Evolutionary conservation across 139 green algal species (phyloP), one percentile per base, ranked within the genome.

Genomic region (Pleodorina starrii): DNA sequence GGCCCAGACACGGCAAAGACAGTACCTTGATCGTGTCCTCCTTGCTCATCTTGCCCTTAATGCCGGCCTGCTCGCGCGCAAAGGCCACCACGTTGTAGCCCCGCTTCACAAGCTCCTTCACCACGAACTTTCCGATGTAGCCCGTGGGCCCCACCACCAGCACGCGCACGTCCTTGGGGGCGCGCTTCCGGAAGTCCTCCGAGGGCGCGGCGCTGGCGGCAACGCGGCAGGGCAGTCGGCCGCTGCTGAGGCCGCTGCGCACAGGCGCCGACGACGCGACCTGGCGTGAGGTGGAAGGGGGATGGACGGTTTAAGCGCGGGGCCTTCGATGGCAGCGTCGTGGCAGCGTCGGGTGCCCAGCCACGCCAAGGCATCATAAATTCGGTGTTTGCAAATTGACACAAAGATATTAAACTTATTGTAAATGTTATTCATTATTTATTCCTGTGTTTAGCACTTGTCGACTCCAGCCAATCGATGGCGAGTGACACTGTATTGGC

Each of bases 121-220:
- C 93, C 69, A 96, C 94, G 84, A 93, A 95, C 76, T 97, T 96
- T 90, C 98, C 98, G 80, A 99, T 99, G 94, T 99, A 99, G 23
- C 98, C 98, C 0, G 98, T 99, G 44, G 96, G 91, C 1, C 98
- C 98, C 6, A 98, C 96, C 66, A 99, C 97, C 50, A 99, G 87
- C 36, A 99, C 97, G 11, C 93, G 94, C 19, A 99, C 84, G 59
- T 99, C 96, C 74, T 96, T 90, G 42, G 94, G 87, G 0, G 90
- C 87, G 73, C 93, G 94, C 29, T 78, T 81, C 14, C 95, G 90
- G 92, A 95, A 98, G 81, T 97, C 95, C 0, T 75, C 74, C 0
- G 82, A 32, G 0, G 92, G 87, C 4, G 85, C 91, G 23, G 86
- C 44, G 74, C 90, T 92, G 83, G 86, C 66, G 23, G 46, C 68